Evolutionary conservation across 1,284 basidiomycete species (phyloP), one percentile per base, ranked within the genome.

Genomic region (Ustilago sp.): DNA sequence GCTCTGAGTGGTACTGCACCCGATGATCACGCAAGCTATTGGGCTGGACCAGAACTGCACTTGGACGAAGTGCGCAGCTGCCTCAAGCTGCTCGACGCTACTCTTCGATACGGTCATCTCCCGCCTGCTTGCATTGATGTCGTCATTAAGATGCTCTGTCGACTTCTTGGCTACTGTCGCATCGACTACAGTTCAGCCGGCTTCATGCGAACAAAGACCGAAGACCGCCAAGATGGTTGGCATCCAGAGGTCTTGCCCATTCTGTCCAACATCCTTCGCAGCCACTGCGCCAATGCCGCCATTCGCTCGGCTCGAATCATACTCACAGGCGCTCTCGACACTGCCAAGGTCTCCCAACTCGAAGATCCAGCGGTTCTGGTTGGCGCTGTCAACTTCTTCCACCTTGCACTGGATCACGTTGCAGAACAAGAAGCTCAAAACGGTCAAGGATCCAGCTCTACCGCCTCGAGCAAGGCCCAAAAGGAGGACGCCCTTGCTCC

Each of bases 241-340:
- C 64, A 63, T 39, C 60, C 58, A 13, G 77, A 80, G 28, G 75
- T 78, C 19, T 43, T 67, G 56, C 66, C 65, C 3, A 65, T 83
- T 41, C 57, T 84, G 8, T 70, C 69, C 38, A 82, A 85, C 63
- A 60, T 86, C n/a, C 71, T 86, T 7, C 57, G 74, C 4, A 84
- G 83, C 56, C 84, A 86, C 68, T 80, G 77, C 39, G 84, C 83
- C 17, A 82, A 84, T 45, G 74, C 80, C 17, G 72, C 79, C 11
- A 65, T 86, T 41, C 80, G 81, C 31, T 66, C 70, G 2, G 78
- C 82, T 23, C 73, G 79, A 43, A 43, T 61, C 47, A 55, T 84
- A 12, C 70, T 86, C 15, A 56, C 67, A 3, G 53, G 51, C 17
- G 35, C 55, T 34, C 7, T 35, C 13, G 51, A 54, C 35, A 8